phyloP scores from a whole-genome alignment of 257 asterid genomes.

The Lycium ferocissimum region DNA sequence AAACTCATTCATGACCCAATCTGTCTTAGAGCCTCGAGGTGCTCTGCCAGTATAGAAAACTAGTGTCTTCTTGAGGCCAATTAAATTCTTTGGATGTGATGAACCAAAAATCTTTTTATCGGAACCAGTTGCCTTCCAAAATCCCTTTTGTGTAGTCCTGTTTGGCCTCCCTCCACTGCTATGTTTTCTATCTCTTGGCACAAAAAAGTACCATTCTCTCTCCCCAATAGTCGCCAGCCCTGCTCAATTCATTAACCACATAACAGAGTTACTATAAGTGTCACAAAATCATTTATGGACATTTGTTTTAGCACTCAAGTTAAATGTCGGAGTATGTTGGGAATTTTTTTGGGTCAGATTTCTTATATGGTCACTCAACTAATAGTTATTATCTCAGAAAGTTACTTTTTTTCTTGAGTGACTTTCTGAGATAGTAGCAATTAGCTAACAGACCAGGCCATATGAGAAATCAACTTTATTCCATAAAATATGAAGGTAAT shows the following conservation, averaged over 20 bases:
- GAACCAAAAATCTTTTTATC: conserved; percentile 55
- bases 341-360: background rate
- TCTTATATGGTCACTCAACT: too few species aligned
- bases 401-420: too few species aligned
- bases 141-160: conserved; percentile 66
- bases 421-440: too few species aligned
- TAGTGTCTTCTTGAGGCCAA: conserved; percentile 70
- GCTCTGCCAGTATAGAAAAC: conserved; percentile 81
- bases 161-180: conserved; percentile 80
- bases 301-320: background rate
- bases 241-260: conserved; percentile 27
- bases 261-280: background rate
- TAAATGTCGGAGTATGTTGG: background rate
- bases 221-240: conserved; percentile 77
- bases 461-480: too few species aligned
- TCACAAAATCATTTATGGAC: background rate
- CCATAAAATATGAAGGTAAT: too few species aligned
- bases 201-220: conserved; percentile 83
- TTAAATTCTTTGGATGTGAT: conserved; percentile 52
- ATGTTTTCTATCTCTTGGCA: conserved; percentile 62
- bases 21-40: conserved; percentile 74
- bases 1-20: conserved; percentile 86
- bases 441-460: too few species aligned
- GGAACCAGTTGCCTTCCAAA: conserved; percentile 87
- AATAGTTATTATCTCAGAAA: too few species aligned